phyloP scores from a whole-genome alignment of 352 stramenopile species.

The Phytopythium montanum region DNA sequence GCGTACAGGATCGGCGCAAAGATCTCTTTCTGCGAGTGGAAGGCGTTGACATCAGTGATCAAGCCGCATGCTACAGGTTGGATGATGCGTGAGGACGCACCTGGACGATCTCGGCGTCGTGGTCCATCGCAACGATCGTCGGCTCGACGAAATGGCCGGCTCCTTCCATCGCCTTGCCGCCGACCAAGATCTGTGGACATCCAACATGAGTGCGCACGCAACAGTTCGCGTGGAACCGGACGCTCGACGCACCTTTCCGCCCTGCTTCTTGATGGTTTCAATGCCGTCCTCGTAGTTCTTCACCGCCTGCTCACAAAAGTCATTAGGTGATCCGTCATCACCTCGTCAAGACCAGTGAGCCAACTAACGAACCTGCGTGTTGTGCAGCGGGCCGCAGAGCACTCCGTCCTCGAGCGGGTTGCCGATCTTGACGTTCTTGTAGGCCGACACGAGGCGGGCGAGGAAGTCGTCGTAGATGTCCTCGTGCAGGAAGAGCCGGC shows the following conservation, averaged over 20 bases:
- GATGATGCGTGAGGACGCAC: slow-evolving; percentile 6
- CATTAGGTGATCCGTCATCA: background rate
- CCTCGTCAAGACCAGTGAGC: background rate
- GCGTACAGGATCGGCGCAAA: slow-evolving; percentile 92
- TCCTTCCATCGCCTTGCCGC: slow-evolving; percentile 78
- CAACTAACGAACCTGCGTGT: slow-evolving; percentile 24
- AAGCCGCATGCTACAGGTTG: background rate
- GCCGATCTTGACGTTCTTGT: slow-evolving; percentile 88
- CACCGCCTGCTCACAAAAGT: slow-evolving; percentile 48
- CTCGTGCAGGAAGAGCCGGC: slow-evolving; percentile 89
- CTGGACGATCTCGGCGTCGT: slow-evolving; percentile 81
- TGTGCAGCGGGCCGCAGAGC: slow-evolving; percentile 78
- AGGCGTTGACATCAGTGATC: background rate
- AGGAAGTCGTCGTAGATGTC: slow-evolving; percentile 90
- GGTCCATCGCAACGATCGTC: slow-evolving; percentile 82
- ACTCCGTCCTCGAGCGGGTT: slow-evolving; percentile 83
- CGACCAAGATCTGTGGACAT: slow-evolving; percentile 67
- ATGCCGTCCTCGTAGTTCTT: slow-evolving; percentile 86
- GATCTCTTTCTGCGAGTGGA: slow-evolving; percentile 70
- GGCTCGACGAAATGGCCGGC: slow-evolving; percentile 91
- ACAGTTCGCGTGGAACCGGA: background rate
- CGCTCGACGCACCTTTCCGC: slow-evolving; percentile 59
- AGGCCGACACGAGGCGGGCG: slow-evolving; percentile 74
- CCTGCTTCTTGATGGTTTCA: slow-evolving; percentile 80
- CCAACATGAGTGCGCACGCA: background rate